These are phyloP conservation scores for Monosporozyma solicola DNA, from an alignment of 805 yeast genomes.

Conservation along the genomic window DNA sequence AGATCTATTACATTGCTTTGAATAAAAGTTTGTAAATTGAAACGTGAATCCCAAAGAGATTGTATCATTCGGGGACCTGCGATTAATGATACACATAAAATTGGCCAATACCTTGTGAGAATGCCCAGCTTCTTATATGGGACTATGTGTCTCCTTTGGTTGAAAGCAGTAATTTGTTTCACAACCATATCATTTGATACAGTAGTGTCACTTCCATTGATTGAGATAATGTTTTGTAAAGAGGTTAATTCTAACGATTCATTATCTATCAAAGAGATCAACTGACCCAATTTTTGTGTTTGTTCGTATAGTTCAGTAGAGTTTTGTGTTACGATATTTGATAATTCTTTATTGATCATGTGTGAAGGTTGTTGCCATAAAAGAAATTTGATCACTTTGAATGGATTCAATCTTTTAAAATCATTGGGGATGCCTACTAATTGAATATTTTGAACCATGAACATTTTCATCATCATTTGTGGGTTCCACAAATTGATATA, in stretches of 20 bases:
- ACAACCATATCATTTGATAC: background rate
- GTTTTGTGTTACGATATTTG: background rate
- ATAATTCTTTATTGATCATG: conserved; percentile 15
- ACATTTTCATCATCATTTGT: conserved; percentile 2
- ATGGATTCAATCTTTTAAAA: background rate
- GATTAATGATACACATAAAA: conserved; percentile 31
- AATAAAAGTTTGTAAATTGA: conserved; percentile 47
- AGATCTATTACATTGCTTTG: conserved; percentile 56
- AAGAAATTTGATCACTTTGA: conserved; percentile 1
- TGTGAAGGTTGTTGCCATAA: conserved; percentile 10
- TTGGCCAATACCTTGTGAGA: conserved; percentile 59
- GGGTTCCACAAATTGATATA: conserved; percentile 3
- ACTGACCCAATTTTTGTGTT: conserved; percentile 14
- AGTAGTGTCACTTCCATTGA: background rate
- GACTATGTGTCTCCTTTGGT: background rate
- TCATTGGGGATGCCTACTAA: conserved; percentile 5
- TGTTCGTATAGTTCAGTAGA: conserved; percentile 5
- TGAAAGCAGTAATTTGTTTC: background rate
- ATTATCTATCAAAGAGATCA: conserved; percentile 4
- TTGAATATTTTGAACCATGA: conserved; percentile 5
- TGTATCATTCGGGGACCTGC: conserved; percentile 47
- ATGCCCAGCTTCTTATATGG: conserved; percentile 31
- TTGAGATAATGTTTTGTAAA: background rate
- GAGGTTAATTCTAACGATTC: background rate
- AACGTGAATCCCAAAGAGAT: conserved; percentile 42